Percentiles rank a stretch among this genome's conserved stretches.
phyloP scores from a whole-genome alignment of 768 basidiomycete species.

The Stropharia rugosoannulata region DNA sequence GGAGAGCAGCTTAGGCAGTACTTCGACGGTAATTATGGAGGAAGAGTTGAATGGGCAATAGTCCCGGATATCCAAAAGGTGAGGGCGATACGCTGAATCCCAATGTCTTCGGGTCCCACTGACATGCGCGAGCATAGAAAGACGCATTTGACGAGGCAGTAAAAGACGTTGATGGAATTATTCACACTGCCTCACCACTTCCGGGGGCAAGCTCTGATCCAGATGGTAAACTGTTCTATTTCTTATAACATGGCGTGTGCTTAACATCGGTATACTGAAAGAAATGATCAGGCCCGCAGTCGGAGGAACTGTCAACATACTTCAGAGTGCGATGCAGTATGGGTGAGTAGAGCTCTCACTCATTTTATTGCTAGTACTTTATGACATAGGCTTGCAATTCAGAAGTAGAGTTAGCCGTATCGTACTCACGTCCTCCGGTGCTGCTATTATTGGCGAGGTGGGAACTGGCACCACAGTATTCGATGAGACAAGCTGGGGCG shows the following conservation, averaged over 20 bases:
- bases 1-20: conserved; percentile 51
- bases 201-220: conserved; percentile 23
- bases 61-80: conserved; percentile 65
- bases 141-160: conserved; percentile 80
- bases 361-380: background rate
- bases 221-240: background rate
- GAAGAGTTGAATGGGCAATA: conserved; percentile 59
- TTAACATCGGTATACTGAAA: conserved; percentile 19
- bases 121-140: conserved; percentile 30
- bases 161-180: conserved; percentile 69
- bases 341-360: conserved; percentile 31
- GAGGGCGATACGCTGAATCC: background rate
- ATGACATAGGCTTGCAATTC: background rate
- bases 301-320: conserved; percentile 61
- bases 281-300: conserved; percentile 75
- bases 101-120: background rate
- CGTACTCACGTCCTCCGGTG: conserved; percentile 65
- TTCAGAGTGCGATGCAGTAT: conserved; percentile 56
- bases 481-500: conserved; percentile 64
- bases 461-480: conserved; percentile 29
- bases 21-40: conserved; percentile 52
- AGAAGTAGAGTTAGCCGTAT: conserved; percentile 60
- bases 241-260: background rate
- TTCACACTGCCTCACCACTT: conserved; percentile 69
- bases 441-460: conserved; percentile 35